Base-by-base conservation (phyloP, 805 yeast genomes). In the Sugiyamaella smithiae region DNA sequence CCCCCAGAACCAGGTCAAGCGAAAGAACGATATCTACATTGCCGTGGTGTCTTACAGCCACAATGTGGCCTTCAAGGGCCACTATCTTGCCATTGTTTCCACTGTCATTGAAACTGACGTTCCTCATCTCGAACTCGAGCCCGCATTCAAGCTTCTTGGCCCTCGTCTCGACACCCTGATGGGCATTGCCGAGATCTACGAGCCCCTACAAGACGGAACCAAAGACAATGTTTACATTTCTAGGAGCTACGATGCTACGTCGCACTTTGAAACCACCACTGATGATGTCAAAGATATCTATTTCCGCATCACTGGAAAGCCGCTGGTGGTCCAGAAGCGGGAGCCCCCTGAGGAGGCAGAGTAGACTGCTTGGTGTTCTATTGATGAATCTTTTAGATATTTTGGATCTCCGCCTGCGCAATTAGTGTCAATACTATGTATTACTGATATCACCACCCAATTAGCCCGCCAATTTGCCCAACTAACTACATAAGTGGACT, bases 231-330 rank as follows among this genome's bases (percentile, higher is more conserved):
- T 93, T 43, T 93, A 70, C 69, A 75, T 93, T 50, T 88, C 97
- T 32, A 85, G 79, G 71, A 85, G 95, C 51, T 93, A 89, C 66
- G 99, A 93, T 66, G 85, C 98, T 1, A 77, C 95, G 7, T 88
- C 97, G 7, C 99, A 93, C 70, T 93, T 93, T 66, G 99, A 93
- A 70, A 73, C 90, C 37, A 86, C 96, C 60, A 93, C 99, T 33
- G 98, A 93, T 66, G 98, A 93, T 67, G 95, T 93, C 59, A 89
- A 88, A 70, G 97, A 91, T 67, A 77, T 93, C 46, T 93, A 93
- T 68, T 83, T 84, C 68, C 81, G 98, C 67, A 84, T 93, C 56
- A 86, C 86, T 28, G 98, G 98, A 44, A 86, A 88, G 67, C 96
- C 96, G 16, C 77, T 93, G 61, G 95, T 86, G 20, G 77, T 90